Evolutionary conservation across 2,329 filamentous ascomycete genomes (phyloP).

Genomic region (Aspergillus ochraceoroseus): DNA sequence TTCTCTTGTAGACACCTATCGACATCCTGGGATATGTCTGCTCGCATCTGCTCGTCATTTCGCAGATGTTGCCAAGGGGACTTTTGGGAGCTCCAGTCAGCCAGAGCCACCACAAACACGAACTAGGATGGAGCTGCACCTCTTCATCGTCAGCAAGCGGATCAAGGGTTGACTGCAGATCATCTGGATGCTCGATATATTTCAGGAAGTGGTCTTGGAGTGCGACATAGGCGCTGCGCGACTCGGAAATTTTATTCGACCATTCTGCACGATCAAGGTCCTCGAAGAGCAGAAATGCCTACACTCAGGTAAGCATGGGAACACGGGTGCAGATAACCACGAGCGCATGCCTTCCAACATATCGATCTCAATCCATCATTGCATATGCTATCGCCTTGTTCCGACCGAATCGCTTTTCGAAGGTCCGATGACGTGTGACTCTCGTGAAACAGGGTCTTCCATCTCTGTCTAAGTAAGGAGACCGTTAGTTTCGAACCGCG

Average conservation of each 20-base stretch:
- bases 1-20: slow-evolving; percentile 86
- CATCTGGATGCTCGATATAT: slow-evolving; percentile 78
- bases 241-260: slow-evolving; percentile 61
- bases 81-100: slow-evolving; percentile 44
- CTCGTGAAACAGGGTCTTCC: slow-evolving; percentile 57
- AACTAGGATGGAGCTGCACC: slow-evolving; percentile 44
- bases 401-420: slow-evolving; percentile 59
- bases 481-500: slow-evolving; percentile 4
- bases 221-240: slow-evolving; percentile 68
- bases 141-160: slow-evolving; percentile 78
- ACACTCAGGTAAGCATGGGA: slow-evolving; percentile 22
- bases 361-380: slow-evolving; percentile 72
- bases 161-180: slow-evolving; percentile 68
- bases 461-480: slow-evolving; percentile 57
- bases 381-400: slow-evolving; percentile 59
- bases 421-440: slow-evolving; percentile 57
- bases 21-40: slow-evolving; percentile 92
- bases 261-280: slow-evolving; percentile 62
- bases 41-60: slow-evolving; percentile 74
- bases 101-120: slow-evolving; percentile 42
- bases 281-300: slow-evolving; percentile 78
- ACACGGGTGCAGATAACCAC: slow-evolving; percentile 2
- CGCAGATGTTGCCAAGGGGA: slow-evolving; percentile 88
- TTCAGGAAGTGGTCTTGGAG: slow-evolving; percentile 70
- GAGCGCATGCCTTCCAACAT: slow-evolving; percentile 72